Base-by-base conservation (phyloP, 495 filamentous ascomycete species). In the Aspergillus taichungensis region DNA sequence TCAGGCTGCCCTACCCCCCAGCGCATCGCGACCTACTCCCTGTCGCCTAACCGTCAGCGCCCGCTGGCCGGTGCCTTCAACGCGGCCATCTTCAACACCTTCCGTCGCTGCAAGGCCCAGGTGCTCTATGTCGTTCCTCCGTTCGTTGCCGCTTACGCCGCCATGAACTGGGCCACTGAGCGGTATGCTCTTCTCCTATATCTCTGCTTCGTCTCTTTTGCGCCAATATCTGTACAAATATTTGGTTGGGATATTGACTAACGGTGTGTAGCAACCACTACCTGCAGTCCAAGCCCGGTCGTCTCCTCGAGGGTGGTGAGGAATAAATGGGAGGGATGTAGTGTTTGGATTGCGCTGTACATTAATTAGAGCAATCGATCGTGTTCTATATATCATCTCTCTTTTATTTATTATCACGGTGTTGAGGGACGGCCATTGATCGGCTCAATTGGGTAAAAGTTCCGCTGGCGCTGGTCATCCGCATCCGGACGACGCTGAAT, bases 271-370 rank as follows among this genome's bases (percentile, higher is more conserved):
- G 89, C 64, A 95, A 95, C 73, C 77, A 94, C 59, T 92, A 83
- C 72, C 74, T 92, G 54, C 92, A 94, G 77, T 92, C 86, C 57
- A 95, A 95, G 78, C 74, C 76, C 34, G 89, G 89, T 36, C 85
- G 87, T 49, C 69, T 77, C 42, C 57, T 59, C 13, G 63, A 66
- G 61, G 57, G 53, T 54, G 61, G 47, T 42, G 60, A 62, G 0
- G 62, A 68, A 52, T 72, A 69, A 68, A 66, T 57, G 40, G 13
- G 36, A 44, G 18, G 46, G 13, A 41, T 46, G n/a, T 13, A 40
- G 38, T 27, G 34, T 43, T 54, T 48, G 46, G 59, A 55, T 59
- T 62, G 54, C 52, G 46, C 49, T 71, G 68, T 71, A 71, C 67
- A 69, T 64, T 68, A 70, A 63, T 61, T 70, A 71, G 67, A 64